phyloP scores from a whole-genome alignment of 805 yeast genomes.

The Lipomyces yamanashiensis region DNA sequence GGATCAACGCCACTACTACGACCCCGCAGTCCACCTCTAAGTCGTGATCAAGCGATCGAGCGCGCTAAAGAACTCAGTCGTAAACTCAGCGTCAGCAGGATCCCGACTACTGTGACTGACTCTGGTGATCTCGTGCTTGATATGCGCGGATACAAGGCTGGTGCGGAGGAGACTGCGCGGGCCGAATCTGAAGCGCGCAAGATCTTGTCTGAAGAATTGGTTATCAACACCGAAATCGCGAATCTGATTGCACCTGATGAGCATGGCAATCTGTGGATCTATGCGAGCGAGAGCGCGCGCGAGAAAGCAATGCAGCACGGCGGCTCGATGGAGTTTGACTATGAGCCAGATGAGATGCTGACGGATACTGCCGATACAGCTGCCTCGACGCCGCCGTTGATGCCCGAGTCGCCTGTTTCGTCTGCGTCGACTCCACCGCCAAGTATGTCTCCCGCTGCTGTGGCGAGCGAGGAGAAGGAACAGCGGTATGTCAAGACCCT shows the following conservation, averaged over 20 bases:
- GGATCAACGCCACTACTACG: conserved; percentile 33
- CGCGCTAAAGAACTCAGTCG: conserved; percentile 67
- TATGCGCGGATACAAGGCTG: conserved; percentile 94
- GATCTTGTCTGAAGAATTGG: conserved; percentile 75
- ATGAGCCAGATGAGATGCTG: conserved; percentile 31
- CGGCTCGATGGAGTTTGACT: conserved; percentile 36
- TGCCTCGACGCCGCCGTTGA: conserved; percentile 24
- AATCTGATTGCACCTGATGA: conserved; percentile 43
- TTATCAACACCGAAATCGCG: conserved; percentile 41
- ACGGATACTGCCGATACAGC: conserved; percentile 32
- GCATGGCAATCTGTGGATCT: conserved; percentile 46
- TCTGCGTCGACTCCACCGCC: conserved; percentile 28
- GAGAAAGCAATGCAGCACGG: conserved; percentile 28
- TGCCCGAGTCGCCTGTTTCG: conserved; percentile 10
- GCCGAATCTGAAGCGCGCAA: conserved; percentile 77
- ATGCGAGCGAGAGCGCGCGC: conserved; percentile 38
- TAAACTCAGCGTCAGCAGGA: conserved; percentile 56
- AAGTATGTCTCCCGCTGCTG: not conserved
- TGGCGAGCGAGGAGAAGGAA: conserved; percentile 29
- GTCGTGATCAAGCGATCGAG: conserved; percentile 55
- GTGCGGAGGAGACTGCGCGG: conserved; percentile 72
- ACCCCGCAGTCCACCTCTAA: conserved; percentile 38
- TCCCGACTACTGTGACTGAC: conserved; percentile 84
- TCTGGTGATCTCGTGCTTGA: conserved; percentile 90
- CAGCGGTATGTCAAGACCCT: conserved; percentile 75